phyloP scores from a whole-genome alignment of 371 early-diverging fungal species.

The Mucor irregularis region DNA sequence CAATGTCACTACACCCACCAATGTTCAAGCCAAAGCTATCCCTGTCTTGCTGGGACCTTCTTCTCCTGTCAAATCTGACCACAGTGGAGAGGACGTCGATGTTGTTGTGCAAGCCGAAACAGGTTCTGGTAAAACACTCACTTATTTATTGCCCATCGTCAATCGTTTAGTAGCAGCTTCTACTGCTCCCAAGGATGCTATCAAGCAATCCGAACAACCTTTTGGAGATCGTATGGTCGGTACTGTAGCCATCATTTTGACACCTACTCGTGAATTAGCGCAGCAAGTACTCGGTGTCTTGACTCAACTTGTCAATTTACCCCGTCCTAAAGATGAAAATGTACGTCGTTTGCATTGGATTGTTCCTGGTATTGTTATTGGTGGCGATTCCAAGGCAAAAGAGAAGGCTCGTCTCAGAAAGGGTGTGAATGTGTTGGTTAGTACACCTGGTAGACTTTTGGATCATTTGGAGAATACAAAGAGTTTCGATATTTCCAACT shows the following conservation, averaged over 20 bases:
- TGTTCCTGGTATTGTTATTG: conserved; percentile 88
- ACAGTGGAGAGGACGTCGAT: conserved; percentile 61
- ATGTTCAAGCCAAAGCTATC: conserved; percentile 74
- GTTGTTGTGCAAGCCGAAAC: conserved; percentile 94
- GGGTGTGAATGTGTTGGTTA: conserved; percentile 92
- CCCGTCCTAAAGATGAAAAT: conserved; percentile 49
- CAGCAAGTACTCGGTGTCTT: conserved; percentile 88
- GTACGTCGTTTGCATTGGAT: conserved; percentile 86
- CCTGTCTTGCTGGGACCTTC: conserved; percentile 60
- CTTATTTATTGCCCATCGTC: conserved; percentile 90
- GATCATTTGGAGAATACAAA: conserved; percentile 94
- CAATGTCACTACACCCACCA: conserved; percentile 66
- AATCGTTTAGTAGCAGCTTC: conserved; percentile 50
- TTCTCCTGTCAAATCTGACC: conserved; percentile 7
- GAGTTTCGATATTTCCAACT: conserved; percentile 69
- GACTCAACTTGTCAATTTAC: conserved; percentile 66
- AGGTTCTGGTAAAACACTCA: conserved; percentile 98
- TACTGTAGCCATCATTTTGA: conserved; percentile 85
- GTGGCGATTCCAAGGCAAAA: conserved; percentile 90
- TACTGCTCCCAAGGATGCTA: conserved; percentile 25
- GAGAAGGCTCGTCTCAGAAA: conserved; percentile 93
- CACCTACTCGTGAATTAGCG: conserved; percentile 98
- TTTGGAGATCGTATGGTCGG: conserved; percentile 61
- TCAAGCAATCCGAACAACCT: conserved; percentile 13
- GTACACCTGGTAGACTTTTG: conserved; percentile 97